Evolutionary conservation across 2,329 filamentous ascomycete species (phyloP), one percentile per base, ranked within the genome.

Genomic region (Rhexocercosporidium sp.): DNA sequence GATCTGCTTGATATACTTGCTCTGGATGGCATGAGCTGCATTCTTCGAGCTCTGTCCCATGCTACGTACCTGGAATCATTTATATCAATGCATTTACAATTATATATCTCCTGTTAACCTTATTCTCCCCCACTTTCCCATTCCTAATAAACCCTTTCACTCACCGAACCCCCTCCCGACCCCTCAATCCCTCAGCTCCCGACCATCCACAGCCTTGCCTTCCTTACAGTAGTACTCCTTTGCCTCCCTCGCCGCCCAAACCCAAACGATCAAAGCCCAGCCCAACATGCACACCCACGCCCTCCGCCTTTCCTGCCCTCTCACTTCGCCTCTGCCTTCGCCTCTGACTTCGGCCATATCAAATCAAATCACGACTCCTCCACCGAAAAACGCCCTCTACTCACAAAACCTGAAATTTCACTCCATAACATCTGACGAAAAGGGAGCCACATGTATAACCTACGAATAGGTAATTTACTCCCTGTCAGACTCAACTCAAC

Each of bases 221-320:
- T 22, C 31, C n/a, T n/a, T n/a, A n/a, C n/a, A n/a, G n/a, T n/a
- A n/a, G n/a, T n/a, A n/a, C n/a, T n/a, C n/a, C n/a, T n/a, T n/a
- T n/a, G n/a, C n/a, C n/a, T 22, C 54, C n/a, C 54, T 25, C 34
- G 34, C 54, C n/a, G 54, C 54, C 54, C 54, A 57, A 31, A 25
- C 49, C n/a, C n/a, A n/a, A n/a, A n/a, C 31, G 37, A 57, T n/a
- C 25, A 25, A 54, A 29, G 14, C 49, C 27, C 22, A 37, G 18
- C 29, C 53, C 29, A 34, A 37, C 41, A n/a, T 16, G 11, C 47
- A 27, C 11, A 29, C 47, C 12, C 1, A 56, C 53, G 31, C 54
- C 54, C 54, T 57, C 54, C 31, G 31, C 20, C 31, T 39, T 27
- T 22, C 54, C 20, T 34, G 12, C 29, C 18, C 29, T 56, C 25